phyloP scores from a whole-genome alignment of 2,329 filamentous ascomycete genomes.

The Colletotrichum orbiculare region DNA sequence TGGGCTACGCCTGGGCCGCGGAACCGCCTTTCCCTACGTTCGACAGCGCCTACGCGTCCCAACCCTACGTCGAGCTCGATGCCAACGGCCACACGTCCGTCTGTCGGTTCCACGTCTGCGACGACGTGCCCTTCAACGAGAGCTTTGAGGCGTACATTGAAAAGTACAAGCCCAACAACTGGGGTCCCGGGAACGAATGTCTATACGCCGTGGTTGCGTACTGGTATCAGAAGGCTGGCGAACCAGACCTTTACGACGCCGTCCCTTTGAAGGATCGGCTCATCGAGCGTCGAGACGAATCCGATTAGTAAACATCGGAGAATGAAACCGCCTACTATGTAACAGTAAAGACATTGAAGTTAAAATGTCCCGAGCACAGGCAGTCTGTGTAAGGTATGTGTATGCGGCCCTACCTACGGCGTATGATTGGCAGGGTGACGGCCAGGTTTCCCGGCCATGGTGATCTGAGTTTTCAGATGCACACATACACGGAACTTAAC shows the following conservation, averaged over 20 bases:
- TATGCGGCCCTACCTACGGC: no score
- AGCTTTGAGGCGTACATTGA: constrained; percentile 33
- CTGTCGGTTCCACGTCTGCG: constrained; percentile 32
- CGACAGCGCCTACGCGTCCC: constrained; percentile 32
- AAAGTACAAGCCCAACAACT: constrained; percentile 32
- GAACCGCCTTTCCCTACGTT: constrained; percentile 30
- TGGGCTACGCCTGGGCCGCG: constrained; percentile 32
- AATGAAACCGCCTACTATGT: not conserved
- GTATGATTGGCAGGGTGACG: no score
- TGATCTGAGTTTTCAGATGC: no score
- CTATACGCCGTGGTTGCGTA: constrained; percentile 29
- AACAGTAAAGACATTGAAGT: no score
- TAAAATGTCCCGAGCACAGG: no score
- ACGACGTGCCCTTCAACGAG: constrained; percentile 28
- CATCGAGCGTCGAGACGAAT: not conserved
- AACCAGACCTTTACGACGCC: constrained; percentile 12
- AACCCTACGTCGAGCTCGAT: constrained; percentile 24
- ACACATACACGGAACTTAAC: no score
- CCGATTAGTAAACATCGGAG: not conserved
- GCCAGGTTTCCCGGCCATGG: no score
- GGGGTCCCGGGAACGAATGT: constrained; percentile 24
- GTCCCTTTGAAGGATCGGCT: constrained; percentile 21
- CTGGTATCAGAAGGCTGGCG: constrained; percentile 28
- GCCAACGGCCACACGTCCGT: constrained; percentile 34
- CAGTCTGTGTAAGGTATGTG: no score